A percentile compares a stretch with the other conserved stretches of the same genome.
These are phyloP conservation scores for Solanum chilense DNA, from an alignment of 257 asterid genomes.

Conservation along the genomic window DNA sequence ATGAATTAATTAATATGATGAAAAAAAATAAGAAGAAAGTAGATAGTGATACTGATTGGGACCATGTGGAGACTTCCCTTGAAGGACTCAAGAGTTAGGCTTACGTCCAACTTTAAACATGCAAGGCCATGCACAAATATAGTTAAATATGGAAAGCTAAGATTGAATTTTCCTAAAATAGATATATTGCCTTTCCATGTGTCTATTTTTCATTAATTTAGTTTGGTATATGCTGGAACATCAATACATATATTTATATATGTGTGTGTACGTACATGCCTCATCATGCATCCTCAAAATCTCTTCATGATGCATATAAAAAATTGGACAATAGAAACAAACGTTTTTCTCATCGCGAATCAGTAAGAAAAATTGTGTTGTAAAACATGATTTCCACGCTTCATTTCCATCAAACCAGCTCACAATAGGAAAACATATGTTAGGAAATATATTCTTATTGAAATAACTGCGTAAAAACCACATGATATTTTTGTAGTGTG, in stretches of 20 bases:
- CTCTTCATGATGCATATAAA: background rate
- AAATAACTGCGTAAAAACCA: no score
- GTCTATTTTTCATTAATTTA: constrained; percentile 5
- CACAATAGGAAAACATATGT: no score
- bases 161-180: constrained; percentile 41
- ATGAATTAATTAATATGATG: background rate
- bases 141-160: constrained; percentile 37
- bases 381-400: no score
- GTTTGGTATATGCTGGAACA: constrained; percentile 18
- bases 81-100: constrained; percentile 17
- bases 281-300: background rate
- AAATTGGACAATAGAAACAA: background rate
- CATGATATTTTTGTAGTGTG: background rate
- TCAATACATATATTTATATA: background rate
- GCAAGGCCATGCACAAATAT: constrained; percentile 18
- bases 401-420: background rate
- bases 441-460: background rate
- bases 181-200: constrained; percentile 19
- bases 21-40: background rate
- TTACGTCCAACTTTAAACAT: constrained; percentile 11
- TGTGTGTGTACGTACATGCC: background rate
- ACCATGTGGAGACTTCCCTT: constrained; percentile 20
- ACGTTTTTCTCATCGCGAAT: background rate
- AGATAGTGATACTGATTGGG: background rate
- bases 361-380: background rate